These are phyloP conservation scores for Arctium minus DNA, from an alignment of 129 eudicot species.

Conservation along the genomic window DNA sequence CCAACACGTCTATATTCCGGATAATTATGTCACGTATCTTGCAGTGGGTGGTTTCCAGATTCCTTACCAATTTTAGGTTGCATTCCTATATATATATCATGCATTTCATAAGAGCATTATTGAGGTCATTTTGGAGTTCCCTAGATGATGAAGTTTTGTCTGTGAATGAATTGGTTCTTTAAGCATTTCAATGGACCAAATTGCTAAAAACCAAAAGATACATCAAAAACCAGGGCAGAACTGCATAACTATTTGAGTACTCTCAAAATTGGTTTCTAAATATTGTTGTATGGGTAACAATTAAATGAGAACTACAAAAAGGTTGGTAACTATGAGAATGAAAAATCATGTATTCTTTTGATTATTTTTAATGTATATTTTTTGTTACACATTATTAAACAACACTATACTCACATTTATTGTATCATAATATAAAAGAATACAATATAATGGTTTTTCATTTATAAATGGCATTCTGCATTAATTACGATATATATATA, in stretches of 20 bases:
- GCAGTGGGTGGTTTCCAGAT: too few species aligned
- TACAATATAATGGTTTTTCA: background rate
- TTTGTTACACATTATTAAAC: background rate
- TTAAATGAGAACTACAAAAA: too few species aligned
- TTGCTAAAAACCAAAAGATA: background rate
- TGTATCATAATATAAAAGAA: background rate
- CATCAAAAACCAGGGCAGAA: background rate
- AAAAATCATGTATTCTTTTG: background rate
- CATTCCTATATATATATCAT: too few species aligned
- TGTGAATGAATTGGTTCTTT: background rate
- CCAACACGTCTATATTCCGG: too few species aligned
- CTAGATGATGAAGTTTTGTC: background rate
- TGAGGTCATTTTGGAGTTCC: background rate
- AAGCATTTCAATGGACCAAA: background rate
- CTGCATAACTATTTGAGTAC: too few species aligned
- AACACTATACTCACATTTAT: background rate
- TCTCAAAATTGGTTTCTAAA: background rate
- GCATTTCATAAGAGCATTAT: background rate
- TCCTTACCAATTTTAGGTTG: too few species aligned
- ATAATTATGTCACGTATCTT: too few species aligned
- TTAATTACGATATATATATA: too few species aligned
- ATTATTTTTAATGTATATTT: background rate
- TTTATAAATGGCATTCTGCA: too few species aligned
- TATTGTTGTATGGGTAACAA: background rate
- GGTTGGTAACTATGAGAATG: background rate